phyloP scores from a whole-genome alignment of 2,329 filamentous ascomycete species.

The Paecilomyces sp. region DNA sequence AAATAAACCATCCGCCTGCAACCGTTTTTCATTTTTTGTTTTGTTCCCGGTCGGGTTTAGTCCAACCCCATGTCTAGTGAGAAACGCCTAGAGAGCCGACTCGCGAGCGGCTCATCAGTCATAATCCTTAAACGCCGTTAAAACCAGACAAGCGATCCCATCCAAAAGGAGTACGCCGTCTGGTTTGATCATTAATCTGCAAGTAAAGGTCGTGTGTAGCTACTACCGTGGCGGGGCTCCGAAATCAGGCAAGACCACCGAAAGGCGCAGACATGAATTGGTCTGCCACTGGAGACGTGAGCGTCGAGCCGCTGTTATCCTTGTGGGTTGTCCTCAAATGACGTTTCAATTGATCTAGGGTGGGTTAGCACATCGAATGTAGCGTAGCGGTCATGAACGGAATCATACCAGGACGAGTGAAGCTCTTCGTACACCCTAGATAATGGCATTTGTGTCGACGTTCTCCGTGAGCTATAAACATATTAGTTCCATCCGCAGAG shows the following conservation, averaged over 20 bases:
- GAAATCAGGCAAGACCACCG: not conserved
- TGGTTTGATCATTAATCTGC: not conserved
- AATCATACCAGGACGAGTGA: slow-evolving; percentile 35
- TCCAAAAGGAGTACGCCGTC: not conserved
- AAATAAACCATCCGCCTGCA: not conserved
- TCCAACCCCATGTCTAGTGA: not conserved
- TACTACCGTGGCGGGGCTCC: not conserved
- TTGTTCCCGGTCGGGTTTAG: not conserved
- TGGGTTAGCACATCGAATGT: not conserved
- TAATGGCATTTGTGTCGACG: slow-evolving; percentile 34
- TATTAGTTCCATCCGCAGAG: slow-evolving; percentile 6
- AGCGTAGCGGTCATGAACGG: not conserved
- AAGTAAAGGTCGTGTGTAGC: not conserved
- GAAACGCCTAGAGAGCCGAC: not conserved
- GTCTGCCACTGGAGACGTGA: slow-evolving; percentile 17
- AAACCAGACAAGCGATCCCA: not conserved
- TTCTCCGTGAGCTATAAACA: slow-evolving; percentile 28
- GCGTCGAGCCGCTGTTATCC: slow-evolving; percentile 8
- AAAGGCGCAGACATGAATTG: slow-evolving; percentile 15
- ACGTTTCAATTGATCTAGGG: slow-evolving; percentile 33
- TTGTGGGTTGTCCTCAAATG: slow-evolving; percentile 33
- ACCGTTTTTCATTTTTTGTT: not conserved
- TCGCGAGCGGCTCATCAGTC: not conserved
- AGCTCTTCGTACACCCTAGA: slow-evolving; percentile 35
- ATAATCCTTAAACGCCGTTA: not conserved